phyloP scores from a whole-genome alignment of 2,329 filamentous ascomycete species.

The Scolecobasidium constrictum region DNA sequence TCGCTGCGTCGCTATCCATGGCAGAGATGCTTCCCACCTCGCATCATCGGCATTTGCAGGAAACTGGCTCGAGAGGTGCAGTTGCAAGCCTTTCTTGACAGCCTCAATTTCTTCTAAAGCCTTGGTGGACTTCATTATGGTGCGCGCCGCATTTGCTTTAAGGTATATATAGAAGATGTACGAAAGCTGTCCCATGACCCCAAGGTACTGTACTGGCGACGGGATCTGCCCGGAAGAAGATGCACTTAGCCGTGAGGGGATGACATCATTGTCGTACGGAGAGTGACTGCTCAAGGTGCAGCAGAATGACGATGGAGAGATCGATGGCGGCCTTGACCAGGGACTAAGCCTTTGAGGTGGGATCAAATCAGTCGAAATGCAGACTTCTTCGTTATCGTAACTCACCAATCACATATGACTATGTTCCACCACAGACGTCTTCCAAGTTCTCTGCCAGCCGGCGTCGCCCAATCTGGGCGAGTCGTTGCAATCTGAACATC shows the following conservation, averaged over 20 bases:
- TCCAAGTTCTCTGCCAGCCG: slow-evolving; percentile 7
- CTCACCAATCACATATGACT: slow-evolving; percentile 10
- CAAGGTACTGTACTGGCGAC: slow-evolving; percentile 8
- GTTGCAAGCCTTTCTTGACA: slow-evolving; percentile 7
- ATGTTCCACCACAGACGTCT: slow-evolving; percentile 11
- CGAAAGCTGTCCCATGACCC: slow-evolving; percentile 8
- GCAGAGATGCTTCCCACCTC: slow-evolving; percentile 5
- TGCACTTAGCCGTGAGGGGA: too few species aligned
- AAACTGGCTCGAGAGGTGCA: slow-evolving; percentile 8
- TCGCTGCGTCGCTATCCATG: neutral
- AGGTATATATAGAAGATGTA: slow-evolving; percentile 12
- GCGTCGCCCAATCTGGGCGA: slow-evolving; percentile 7
- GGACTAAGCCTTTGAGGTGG: slow-evolving; percentile 8
- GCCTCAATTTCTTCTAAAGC: slow-evolving; percentile 9
- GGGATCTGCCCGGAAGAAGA: neutral
- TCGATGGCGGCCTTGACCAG: slow-evolving; percentile 9
- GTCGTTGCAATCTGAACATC: neutral
- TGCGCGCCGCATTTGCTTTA: slow-evolving; percentile 9
- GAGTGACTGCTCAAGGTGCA: slow-evolving; percentile 8
- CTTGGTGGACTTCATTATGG: slow-evolving; percentile 9
- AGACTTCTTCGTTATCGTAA: too few species aligned
- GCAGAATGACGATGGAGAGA: slow-evolving; percentile 10
- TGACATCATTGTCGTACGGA: neutral
- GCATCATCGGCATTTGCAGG: slow-evolving; percentile 9
- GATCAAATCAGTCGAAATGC: too few species aligned